These are phyloP conservation scores for Bjerkandera adusta DNA, from an alignment of 1,284 basidiomycete genomes.

Conservation along the genomic window DNA sequence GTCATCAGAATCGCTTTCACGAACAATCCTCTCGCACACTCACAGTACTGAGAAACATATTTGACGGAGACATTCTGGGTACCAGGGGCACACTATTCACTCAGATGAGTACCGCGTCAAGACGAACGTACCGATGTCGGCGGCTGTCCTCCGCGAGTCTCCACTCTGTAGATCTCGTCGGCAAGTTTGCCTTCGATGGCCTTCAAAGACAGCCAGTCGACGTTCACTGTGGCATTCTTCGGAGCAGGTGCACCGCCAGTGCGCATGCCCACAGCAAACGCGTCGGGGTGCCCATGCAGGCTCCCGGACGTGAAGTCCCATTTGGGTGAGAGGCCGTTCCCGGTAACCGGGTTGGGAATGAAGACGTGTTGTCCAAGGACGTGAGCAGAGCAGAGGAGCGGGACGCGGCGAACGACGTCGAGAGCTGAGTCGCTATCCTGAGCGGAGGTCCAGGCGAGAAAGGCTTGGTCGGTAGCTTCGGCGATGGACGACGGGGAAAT, in stretches of 20 bases:
- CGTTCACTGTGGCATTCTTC: conserved; percentile 25
- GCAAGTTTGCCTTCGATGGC: conserved; percentile 33
- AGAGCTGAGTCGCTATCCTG: conserved; percentile 12
- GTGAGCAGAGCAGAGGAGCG: conserved; percentile 4
- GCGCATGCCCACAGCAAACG: conserved; percentile 28
- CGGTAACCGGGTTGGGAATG: conserved; percentile 22
- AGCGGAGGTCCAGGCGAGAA: conserved; percentile 20
- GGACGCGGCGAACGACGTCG: conserved; percentile 15
- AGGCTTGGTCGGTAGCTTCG: conserved; percentile 28
- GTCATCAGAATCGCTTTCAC: too few relatives aligned
- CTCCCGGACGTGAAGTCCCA: conserved; percentile 32
- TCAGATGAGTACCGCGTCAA: too few relatives aligned
- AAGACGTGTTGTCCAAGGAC: conserved; percentile 35
- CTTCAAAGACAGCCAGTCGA: conserved; percentile 40
- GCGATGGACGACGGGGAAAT: conserved; percentile 16
- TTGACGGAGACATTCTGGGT: too few relatives aligned
- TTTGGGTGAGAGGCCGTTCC: conserved; percentile 22
- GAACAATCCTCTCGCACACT: too few relatives aligned
- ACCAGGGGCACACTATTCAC: too few relatives aligned
- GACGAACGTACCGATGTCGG: conserved; percentile 37
- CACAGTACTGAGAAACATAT: too few relatives aligned
- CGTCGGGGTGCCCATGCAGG: conserved; percentile 22
- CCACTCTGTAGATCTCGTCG: conserved; percentile 34
- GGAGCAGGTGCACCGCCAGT: conserved; percentile 29
- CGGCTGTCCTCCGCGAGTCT: conserved; percentile 39